These are phyloP conservation scores for Bjerkandera adusta DNA, from an alignment of 1,284 basidiomycete genomes.

Conservation along the genomic window DNA sequence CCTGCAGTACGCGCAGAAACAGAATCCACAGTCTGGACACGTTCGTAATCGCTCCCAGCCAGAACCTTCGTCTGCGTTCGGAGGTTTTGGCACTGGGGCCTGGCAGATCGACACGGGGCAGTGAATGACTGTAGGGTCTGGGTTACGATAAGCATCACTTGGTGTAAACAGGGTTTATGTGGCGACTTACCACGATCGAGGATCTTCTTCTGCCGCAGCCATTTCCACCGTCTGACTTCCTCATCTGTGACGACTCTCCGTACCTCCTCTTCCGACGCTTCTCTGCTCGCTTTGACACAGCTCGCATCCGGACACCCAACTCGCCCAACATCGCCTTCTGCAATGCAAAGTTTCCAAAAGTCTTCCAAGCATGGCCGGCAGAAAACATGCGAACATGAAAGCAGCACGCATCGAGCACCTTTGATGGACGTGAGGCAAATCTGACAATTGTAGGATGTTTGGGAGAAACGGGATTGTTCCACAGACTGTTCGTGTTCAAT, in stretches of 20 bases:
- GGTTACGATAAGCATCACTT: slow-evolving; percentile 5
- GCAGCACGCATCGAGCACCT: slow-evolving; percentile 63
- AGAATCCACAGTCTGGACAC: slow-evolving; percentile 63
- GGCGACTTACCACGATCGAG: slow-evolving; percentile 60
- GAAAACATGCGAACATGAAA: slow-evolving; percentile 71
- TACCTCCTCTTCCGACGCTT: slow-evolving; percentile 71
- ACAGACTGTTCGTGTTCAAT: slow-evolving; percentile 45
- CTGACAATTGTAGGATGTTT: slow-evolving; percentile 61
- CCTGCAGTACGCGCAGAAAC: slow-evolving; percentile 74
- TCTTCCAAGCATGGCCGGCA: slow-evolving; percentile 69
- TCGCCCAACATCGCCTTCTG: slow-evolving; percentile 65
- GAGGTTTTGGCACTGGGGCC: slow-evolving; percentile 56
- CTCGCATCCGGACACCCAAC: slow-evolving; percentile 74
- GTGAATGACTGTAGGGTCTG: slow-evolving; percentile 73
- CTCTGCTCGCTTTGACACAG: slow-evolving; percentile 66
- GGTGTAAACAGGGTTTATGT: slow-evolving; percentile 1
- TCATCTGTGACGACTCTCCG: slow-evolving; percentile 61
- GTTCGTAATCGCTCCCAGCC: slow-evolving; percentile 69
- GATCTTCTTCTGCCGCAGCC: slow-evolving; percentile 66
- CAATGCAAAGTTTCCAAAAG: slow-evolving; percentile 74
- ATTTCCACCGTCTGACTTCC: slow-evolving; percentile 66
- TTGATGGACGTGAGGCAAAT: slow-evolving; percentile 71
- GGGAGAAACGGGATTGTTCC: slow-evolving; percentile 51
- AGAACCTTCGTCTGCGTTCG: slow-evolving; percentile 45
- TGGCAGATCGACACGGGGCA: slow-evolving; percentile 78